Base-by-base conservation (phyloP, 768 basidiomycete species). In the Trametes maxima region DNA sequence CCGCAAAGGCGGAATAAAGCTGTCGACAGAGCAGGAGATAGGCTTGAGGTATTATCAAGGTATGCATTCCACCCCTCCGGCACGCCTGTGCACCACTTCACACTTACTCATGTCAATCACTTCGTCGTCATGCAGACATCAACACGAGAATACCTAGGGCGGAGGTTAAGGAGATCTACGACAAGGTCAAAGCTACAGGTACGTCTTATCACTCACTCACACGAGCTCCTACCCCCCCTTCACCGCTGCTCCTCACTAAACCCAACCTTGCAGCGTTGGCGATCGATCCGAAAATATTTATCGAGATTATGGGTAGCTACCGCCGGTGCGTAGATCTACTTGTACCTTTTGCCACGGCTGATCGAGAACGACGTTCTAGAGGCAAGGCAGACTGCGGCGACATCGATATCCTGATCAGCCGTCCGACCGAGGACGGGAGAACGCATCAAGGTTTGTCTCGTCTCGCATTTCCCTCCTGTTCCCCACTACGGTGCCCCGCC, bases 251-350 rank as follows among this genome's bases (percentile, higher is more conserved):
- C 12, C 11, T 13, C 35, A 8, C 37, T 17, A 3, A 13, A 16
- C 37, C 13, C 36, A 16, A 3, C 16, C 21, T 39, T 48, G 19
- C 45, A 93, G 94, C 92, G 2, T 78, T 90, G 11, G 74, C 73
- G 1, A 79, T 96, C 35, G 94, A 95, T 68, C 75, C 83, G 5
- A 82, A 83, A 54, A 69, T 95, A 24, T 86, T 83, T 68, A 74
- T 97, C 11, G 87, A 94, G 51, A 88, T 95, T 49, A 95, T 96
- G 95, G 95, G 95, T 1, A 94, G 92, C 64, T 98, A 88, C 72
- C 77, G 95, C 67, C 80, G 92, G 89, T 84, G 64, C 12, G 51
- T 24, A 12, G 8, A 21, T 14, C 19, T 11, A 5, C 37, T 39
- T 40, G 36, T 33, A 13, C 33, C 24, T 51, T 17, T 37, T 55